Evolutionary conservation across 2,329 filamentous ascomycete species (phyloP), one percentile per base, ranked within the genome.

Genomic region (Onygena corvina): DNA sequence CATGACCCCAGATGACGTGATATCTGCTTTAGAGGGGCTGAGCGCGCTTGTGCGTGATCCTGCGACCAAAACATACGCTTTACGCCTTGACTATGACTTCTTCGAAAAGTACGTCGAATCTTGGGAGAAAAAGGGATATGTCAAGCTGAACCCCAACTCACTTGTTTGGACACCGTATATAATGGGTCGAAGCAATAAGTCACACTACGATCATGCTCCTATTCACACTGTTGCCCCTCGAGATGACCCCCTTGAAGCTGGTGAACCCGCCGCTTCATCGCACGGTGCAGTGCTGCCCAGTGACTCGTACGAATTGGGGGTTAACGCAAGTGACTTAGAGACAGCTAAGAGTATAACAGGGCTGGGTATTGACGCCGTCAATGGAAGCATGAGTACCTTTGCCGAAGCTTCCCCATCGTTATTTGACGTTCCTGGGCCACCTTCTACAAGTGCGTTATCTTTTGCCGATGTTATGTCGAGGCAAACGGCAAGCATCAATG

Each of bases 131-230:
- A 95, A 95, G 62, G 81, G 83, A 7, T 93, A 94, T 57, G 85
- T 94, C 18, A 84, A 81, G 58, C 77, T 98, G 30, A 84, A 92
- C 56, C 79, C 84, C 0, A 80, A 83, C 38, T 81, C 81, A 14
- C 74, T 98, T 21, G 83, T 89, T 8, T 98, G 92, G 92, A 95
- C 89, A 11, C 92, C 92, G 0, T 98, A 94, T 63, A 81, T 96
- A 35, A 96, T 95, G 88, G 90, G 92, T 21, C 80, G 87, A 40
- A 83, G 79, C 64, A 89, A 84, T 57, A 79, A 84, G 30, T 83
- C 83, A 3, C 85, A 86, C 59, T 90, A 92, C 58, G 87, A 94
- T 61, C 77, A 88, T 46, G 85, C 82, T 4, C 86, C 86, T 4
- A 71, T 96, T 50, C 89, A 86, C 55, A 84, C 90, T 1, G 86